phyloP scores from a whole-genome alignment of 179 eudicot genomes.

The Silene noctiflora region DNA sequence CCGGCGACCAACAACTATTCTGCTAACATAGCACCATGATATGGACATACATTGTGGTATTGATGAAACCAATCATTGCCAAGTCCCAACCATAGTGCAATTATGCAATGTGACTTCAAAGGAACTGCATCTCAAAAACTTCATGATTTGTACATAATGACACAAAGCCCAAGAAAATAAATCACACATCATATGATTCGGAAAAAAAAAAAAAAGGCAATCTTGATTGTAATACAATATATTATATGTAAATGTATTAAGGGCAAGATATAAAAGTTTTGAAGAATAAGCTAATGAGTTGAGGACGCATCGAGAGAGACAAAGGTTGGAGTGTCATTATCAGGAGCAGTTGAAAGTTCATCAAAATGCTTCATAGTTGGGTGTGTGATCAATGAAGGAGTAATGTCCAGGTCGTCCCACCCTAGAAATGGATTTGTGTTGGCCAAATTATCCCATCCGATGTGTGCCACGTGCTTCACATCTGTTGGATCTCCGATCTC shows the following conservation, averaged over 20 bases:
- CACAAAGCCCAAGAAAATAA: conserved; percentile 15
- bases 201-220: conserved; percentile 14
- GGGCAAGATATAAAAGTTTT: conserved; percentile 2
- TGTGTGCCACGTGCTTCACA: conserved; percentile 88
- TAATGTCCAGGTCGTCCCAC: conserved; percentile 53
- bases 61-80: conserved; percentile 23
- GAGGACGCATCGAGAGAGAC: conserved; percentile 24
- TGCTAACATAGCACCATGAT: too few relatives aligned
- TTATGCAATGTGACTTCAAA: conserved; percentile 25
- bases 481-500: conserved; percentile 93
- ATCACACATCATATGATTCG: neutral
- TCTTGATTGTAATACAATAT: conserved; percentile 1
- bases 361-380: conserved; percentile 28
- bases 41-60: too few relatives aligned
- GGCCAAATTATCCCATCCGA: conserved; percentile 79
- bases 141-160: conserved; percentile 31
- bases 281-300: conserved; percentile 22
- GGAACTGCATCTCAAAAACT: conserved; percentile 21
- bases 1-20: too few relatives aligned
- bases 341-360: conserved; percentile 16
- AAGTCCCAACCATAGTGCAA: conserved; percentile 14
- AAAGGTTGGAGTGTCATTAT: conserved; percentile 29
- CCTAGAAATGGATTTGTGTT: conserved; percentile 45
- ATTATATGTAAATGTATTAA: neutral
- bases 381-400: conserved; percentile 27